phyloP scores from a whole-genome alignment of 345 rosid species.

The Euphorbia lathyris region DNA sequence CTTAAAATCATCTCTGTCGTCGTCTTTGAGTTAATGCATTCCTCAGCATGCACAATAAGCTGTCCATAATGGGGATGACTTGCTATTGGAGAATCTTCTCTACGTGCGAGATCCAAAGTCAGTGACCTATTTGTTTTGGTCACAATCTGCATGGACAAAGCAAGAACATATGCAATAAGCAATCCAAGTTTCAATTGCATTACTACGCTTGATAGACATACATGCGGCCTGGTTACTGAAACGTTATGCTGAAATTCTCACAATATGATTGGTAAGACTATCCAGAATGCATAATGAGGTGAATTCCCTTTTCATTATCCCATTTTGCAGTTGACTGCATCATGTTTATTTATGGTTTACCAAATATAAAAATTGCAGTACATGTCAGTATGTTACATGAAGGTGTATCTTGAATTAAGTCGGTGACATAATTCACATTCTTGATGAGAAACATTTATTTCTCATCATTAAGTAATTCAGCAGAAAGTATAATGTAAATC shows the following conservation, averaged over 20 bases:
- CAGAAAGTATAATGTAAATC: constrained; percentile 9
- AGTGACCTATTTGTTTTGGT: constrained; percentile 43
- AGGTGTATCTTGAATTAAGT: background rate
- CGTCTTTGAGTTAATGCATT: constrained; percentile 68
- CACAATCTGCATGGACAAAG: constrained; percentile 44
- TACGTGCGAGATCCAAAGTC: constrained; percentile 51
- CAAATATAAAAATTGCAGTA: background rate
- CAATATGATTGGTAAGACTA: background rate
- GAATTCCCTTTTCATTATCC: background rate
- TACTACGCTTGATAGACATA: background rate
- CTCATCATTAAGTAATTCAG: background rate
- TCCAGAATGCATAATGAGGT: background rate
- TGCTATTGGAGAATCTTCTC: constrained; percentile 46
- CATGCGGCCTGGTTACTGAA: background rate
- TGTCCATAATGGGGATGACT: constrained; percentile 46
- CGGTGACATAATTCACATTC: background rate
- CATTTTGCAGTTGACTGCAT: background rate
- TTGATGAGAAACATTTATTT: background rate
- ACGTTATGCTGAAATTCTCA: background rate
- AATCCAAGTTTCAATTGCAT: background rate
- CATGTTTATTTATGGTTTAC: background rate
- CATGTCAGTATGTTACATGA: background rate
- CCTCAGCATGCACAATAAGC: constrained; percentile 81
- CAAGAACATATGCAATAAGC: constrained; percentile 2
- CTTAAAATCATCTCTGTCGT: constrained; percentile 63